phyloP scores from a whole-genome alignment of 345 rosid species.

The Linum tenue region DNA sequence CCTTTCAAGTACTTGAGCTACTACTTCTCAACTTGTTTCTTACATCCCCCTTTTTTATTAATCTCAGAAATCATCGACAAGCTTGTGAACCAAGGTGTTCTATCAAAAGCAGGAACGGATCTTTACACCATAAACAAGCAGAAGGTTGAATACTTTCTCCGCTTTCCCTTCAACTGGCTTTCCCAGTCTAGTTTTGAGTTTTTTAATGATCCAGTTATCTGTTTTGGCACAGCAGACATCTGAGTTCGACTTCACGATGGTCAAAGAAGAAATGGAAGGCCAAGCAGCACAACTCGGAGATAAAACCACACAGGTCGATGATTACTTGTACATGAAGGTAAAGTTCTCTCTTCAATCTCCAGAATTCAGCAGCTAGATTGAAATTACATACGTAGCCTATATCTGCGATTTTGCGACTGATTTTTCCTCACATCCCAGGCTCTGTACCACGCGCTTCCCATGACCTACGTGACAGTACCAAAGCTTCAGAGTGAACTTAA shows the following conservation, averaged over 20 bases:
- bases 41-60: not conserved
- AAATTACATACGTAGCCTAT: not conserved
- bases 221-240: constrained; percentile 26
- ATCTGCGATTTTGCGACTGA: not conserved
- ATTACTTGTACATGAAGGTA: constrained; percentile 74
- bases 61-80: constrained; percentile 76
- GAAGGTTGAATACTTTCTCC: constrained; percentile 32
- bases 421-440: constrained; percentile 36
- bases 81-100: constrained; percentile 55
- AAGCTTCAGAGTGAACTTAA: constrained; percentile 73
- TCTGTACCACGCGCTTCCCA: constrained; percentile 66
- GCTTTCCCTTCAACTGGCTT: not conserved
- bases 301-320: constrained; percentile 40
- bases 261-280: constrained; percentile 68
- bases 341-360: constrained; percentile 1
- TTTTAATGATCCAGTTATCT: constrained; percentile 1
- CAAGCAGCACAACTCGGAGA: constrained; percentile 23
- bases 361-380: not conserved
- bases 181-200: not conserved
- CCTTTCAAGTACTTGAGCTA: constrained; percentile 1
- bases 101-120: constrained; percentile 55
- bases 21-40: not conserved
- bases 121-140: constrained; percentile 45
- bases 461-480: constrained; percentile 56
- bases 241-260: constrained; percentile 43